Evolutionary conservation across 2,329 filamentous ascomycete genomes (phyloP).

Genomic region (Alternaria sp.): DNA sequence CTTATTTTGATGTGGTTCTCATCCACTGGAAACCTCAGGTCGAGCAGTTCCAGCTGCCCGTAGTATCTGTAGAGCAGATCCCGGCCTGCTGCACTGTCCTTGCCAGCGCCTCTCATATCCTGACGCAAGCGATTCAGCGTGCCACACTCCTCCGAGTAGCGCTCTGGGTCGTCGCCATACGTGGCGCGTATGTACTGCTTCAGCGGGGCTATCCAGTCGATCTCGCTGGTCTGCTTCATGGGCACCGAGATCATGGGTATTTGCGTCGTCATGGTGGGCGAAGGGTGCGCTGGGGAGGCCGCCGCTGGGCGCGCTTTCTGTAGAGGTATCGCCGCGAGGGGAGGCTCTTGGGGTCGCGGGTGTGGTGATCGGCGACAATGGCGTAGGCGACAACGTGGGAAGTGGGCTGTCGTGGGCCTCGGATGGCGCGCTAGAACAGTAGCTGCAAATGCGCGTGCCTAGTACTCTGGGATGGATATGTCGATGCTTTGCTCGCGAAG

Average conservation of each 20-base stretch:
- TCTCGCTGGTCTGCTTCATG: conserved; percentile 92
- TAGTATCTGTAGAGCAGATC: conserved; percentile 98
- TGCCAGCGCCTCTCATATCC: conserved; percentile 97
- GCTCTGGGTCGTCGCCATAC: conserved; percentile 95
- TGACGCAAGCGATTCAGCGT: conserved; percentile 94
- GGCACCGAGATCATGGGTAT: conserved; percentile 95
- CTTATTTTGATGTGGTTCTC: conserved; percentile 99
- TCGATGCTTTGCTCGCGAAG: neutral
- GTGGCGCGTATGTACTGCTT: conserved; percentile 92
- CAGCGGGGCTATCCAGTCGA: conserved; percentile 93
- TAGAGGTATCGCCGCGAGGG: conserved; percentile 18
- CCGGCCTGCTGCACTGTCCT: conserved; percentile 91
- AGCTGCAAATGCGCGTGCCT: neutral
- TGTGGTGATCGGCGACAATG: conserved; percentile 9
- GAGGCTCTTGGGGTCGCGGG: neutral
- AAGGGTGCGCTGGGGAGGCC: conserved; percentile 6
- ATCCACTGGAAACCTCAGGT: conserved; percentile 94
- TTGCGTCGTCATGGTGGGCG: conserved; percentile 52
- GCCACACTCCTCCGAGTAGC: conserved; percentile 92
- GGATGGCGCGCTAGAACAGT: conserved; percentile 1
- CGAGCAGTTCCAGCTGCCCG: conserved; percentile 91
- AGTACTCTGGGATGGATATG: neutral
- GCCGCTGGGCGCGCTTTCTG: conserved; percentile 23
- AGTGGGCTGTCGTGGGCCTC: conserved; percentile 6
- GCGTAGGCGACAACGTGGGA: conserved; percentile 8